Evolutionary conservation across 495 filamentous ascomycete species (phyloP).

Genomic region (Hypoxylon subgilvum): DNA sequence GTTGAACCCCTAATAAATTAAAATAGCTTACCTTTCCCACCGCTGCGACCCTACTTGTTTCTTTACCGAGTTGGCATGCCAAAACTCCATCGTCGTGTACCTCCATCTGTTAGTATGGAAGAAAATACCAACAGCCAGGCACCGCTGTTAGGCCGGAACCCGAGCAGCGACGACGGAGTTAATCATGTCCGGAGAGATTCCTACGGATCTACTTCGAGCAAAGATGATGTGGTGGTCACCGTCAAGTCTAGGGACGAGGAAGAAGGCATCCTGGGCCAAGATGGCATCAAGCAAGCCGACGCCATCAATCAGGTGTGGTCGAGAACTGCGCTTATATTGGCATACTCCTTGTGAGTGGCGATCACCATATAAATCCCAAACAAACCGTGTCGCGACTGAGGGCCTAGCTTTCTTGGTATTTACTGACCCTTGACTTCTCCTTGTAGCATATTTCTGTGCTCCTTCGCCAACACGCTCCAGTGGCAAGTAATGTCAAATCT

Average conservation of each 20-base stretch:
- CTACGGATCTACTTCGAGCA: constrained; percentile 34
- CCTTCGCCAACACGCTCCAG: constrained; percentile 57
- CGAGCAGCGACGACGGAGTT: constrained; percentile 24
- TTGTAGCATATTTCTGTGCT: constrained; percentile 49
- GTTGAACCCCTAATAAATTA: too few species aligned
- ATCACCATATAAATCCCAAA: neutral
- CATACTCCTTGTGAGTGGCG: constrained; percentile 49
- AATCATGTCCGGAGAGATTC: constrained; percentile 27
- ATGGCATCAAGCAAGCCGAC: constrained; percentile 53
- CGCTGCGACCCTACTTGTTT: constrained; percentile 12
- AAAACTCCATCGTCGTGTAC: constrained; percentile 32
- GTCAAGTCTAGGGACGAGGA: constrained; percentile 38
- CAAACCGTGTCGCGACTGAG: too few species aligned
- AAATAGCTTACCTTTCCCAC: constrained; percentile 5
- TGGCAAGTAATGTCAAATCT: constrained; percentile 50
- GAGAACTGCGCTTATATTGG: constrained; percentile 45
- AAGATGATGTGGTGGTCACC: constrained; percentile 23
- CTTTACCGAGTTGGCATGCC: constrained; percentile 26
- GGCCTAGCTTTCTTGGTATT: too few species aligned
- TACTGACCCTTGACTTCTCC: constrained; percentile 15
- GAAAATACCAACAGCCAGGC: constrained; percentile 33
- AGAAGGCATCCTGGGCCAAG: constrained; percentile 21
- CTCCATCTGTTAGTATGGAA: constrained; percentile 31
- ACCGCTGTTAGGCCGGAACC: constrained; percentile 33
- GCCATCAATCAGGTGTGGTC: constrained; percentile 56